A percentile compares a stretch with the other conserved stretches of the same genome.
phyloP scores from a whole-genome alignment of 2,329 filamentous ascomycete genomes.

The Sporothrix mexicana region DNA sequence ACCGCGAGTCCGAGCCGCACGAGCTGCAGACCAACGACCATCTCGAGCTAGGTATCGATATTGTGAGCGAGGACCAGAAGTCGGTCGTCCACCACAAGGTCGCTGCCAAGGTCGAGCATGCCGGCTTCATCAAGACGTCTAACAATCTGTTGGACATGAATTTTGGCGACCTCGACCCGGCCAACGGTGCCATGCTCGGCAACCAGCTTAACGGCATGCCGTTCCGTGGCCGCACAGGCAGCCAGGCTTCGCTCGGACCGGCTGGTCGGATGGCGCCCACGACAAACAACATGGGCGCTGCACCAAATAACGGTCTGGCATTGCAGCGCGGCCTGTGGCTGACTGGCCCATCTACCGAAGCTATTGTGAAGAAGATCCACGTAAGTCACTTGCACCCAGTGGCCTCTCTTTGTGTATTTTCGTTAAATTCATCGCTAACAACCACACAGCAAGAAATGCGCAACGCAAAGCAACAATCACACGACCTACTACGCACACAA shows the following conservation, averaged over 20 bases:
- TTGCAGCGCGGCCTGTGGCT: constrained; percentile 86
- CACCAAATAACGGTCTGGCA: constrained; percentile 63
- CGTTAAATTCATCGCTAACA: not conserved
- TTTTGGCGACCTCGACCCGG: constrained; percentile 88
- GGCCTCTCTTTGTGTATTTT: not conserved
- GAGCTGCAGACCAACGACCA: constrained; percentile 91
- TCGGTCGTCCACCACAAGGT: constrained; percentile 99
- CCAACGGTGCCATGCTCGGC: constrained; percentile 74
- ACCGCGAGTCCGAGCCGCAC: constrained; percentile 93
- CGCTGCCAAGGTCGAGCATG: constrained; percentile 93
- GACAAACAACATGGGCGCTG: constrained; percentile 53
- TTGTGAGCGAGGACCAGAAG: constrained; percentile 98
- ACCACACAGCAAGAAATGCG: constrained; percentile 79
- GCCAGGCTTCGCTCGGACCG: constrained; percentile 66
- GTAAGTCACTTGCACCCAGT: constrained; percentile 58
- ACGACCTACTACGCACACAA: constrained; percentile 81
- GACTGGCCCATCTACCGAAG: constrained; percentile 88
- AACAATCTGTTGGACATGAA: constrained; percentile 85
- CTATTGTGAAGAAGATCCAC: constrained; percentile 86
- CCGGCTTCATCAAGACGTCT: constrained; percentile 77
- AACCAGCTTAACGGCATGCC: constrained; percentile 68
- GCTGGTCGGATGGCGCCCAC: constrained; percentile 66
- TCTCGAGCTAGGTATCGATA: constrained; percentile 94
- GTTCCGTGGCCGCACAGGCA: constrained; percentile 71
- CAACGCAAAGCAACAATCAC: constrained; percentile 82